Percentiles rank a stretch among this genome's conserved stretches.
Evolutionary conservation across 306 rosid genomes (phyloP).

Genomic region (Dryas alaskensis): DNA sequence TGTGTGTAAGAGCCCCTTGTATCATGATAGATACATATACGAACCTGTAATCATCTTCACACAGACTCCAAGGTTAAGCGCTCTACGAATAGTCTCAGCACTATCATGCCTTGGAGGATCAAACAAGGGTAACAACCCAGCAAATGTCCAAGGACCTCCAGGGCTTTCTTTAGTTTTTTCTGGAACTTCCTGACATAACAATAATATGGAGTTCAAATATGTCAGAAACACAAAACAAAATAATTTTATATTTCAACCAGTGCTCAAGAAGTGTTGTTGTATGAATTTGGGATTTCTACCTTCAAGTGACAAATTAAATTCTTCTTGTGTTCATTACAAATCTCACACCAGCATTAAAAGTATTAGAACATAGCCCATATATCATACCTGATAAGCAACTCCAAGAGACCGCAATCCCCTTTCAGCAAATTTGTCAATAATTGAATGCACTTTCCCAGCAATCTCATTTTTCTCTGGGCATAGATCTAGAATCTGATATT

Average conservation of each 20-base stretch:
- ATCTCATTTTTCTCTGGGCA: constrained; percentile 64
- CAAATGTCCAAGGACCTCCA: constrained; percentile 84
- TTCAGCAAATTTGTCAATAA: constrained; percentile 84
- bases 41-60: constrained; percentile 95
- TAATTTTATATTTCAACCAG: constrained; percentile 3
- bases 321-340: constrained; percentile 11
- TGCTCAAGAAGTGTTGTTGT: constrained; percentile 5
- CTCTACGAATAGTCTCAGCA: constrained; percentile 86
- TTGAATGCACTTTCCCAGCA: constrained; percentile 61
- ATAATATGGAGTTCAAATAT: background rate
- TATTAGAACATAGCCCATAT: constrained; percentile 14
- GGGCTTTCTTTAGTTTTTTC: constrained; percentile 67
- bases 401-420: constrained; percentile 87
- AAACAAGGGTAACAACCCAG: constrained; percentile 83
- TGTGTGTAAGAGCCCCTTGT: background rate
- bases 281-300: background rate
- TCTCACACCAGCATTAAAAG: constrained; percentile 11
- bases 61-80: constrained; percentile 80
- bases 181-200: constrained; percentile 58
- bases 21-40: background rate
- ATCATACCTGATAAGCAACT: constrained; percentile 70
- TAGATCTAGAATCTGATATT: constrained; percentile 62
- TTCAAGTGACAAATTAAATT: constrained; percentile 9
- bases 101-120: constrained; percentile 94
- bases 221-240: constrained; percentile 20